Conservation (phyloP, 2,329 filamentous ascomycete genomes). For the Verticillium albo-atrum region DNA sequence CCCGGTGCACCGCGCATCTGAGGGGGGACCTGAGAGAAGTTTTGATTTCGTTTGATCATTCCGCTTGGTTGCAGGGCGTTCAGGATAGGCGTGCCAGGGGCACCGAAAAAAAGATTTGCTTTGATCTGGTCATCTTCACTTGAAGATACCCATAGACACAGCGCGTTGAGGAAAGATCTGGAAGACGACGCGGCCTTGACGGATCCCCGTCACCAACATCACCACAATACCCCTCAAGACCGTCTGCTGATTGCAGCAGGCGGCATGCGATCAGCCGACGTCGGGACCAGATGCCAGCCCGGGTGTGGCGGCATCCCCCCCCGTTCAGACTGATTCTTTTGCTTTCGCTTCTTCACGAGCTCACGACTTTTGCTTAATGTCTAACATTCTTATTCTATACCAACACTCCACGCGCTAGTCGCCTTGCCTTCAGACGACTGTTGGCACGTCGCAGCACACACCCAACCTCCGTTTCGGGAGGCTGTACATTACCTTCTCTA, state of each 20-base stretch:
- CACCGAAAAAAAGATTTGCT: background rate
- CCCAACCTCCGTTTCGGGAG: background rate
- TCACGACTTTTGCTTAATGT: conserved; percentile 16
- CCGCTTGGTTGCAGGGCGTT: conserved; percentile 18
- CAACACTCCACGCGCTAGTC: conserved; percentile 8
- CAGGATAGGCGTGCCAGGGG: background rate
- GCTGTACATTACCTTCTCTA: background rate
- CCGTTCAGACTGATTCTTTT: conserved; percentile 25
- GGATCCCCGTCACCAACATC: background rate
- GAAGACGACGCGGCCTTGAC: background rate
- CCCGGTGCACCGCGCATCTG: conserved; percentile 48
- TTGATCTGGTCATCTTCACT: background rate
- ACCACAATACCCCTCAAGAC: background rate
- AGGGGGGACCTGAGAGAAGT: conserved; percentile 13
- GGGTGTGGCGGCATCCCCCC: background rate
- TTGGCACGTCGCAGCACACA: background rate
- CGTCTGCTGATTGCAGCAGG: background rate
- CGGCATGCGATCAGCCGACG: background rate
- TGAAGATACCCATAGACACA: background rate
- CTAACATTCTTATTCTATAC: conserved; percentile 13
- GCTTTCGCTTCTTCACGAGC: conserved; percentile 15
- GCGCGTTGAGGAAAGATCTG: background rate
- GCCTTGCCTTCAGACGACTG: background rate
- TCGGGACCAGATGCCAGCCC: background rate
- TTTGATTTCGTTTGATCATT: conserved; percentile 6